Percentiles rank a stretch among this genome's conserved stretches.
phyloP scores from a whole-genome alignment of 768 basidiomycete genomes.

The Phanerodontia chrysosporium region DNA sequence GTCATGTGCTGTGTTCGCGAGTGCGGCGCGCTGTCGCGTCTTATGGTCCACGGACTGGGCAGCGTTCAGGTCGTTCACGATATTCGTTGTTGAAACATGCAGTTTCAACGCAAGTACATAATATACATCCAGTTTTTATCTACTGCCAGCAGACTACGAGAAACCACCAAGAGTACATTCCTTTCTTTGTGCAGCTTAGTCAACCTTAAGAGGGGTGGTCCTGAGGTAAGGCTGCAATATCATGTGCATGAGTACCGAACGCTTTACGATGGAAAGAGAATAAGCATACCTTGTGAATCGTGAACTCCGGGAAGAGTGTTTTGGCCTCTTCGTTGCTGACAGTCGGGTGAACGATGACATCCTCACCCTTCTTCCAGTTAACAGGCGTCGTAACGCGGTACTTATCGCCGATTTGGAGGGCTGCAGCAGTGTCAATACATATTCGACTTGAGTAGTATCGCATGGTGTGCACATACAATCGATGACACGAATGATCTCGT shows the following conservation, averaged over 20 bases:
- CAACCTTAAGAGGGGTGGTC: slow-evolving; percentile 54
- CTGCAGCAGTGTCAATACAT: slow-evolving; percentile 23
- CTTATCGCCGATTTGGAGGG: slow-evolving; percentile 89
- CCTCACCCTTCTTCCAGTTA: slow-evolving; percentile 92
- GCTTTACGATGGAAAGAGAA: neutral
- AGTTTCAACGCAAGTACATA: too few species aligned
- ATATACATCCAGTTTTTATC: neutral
- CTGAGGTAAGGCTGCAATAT: slow-evolving; percentile 76
- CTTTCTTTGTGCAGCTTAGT: slow-evolving; percentile 14
- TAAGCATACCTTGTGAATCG: slow-evolving; percentile 70
- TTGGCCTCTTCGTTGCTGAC: slow-evolving; percentile 88
- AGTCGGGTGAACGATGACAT: slow-evolving; percentile 87
- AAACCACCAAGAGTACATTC: neutral
- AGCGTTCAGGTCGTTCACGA: neutral
- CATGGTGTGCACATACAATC: slow-evolving; percentile 44
- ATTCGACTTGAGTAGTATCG: neutral
- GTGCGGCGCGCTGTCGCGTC: too few species aligned
- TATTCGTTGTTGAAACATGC: too few species aligned
- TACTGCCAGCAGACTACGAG: neutral
- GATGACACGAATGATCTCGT: slow-evolving; percentile 71
- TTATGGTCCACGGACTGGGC: neutral
- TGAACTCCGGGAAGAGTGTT: slow-evolving; percentile 82
- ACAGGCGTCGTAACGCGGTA: slow-evolving; percentile 84
- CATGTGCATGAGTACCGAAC: neutral
- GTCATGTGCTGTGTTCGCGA: neutral